Evolutionary conservation across 768 basidiomycete genomes (phyloP), one percentile per base, ranked within the genome.

Genomic region (Hydnum rufescens): DNA sequence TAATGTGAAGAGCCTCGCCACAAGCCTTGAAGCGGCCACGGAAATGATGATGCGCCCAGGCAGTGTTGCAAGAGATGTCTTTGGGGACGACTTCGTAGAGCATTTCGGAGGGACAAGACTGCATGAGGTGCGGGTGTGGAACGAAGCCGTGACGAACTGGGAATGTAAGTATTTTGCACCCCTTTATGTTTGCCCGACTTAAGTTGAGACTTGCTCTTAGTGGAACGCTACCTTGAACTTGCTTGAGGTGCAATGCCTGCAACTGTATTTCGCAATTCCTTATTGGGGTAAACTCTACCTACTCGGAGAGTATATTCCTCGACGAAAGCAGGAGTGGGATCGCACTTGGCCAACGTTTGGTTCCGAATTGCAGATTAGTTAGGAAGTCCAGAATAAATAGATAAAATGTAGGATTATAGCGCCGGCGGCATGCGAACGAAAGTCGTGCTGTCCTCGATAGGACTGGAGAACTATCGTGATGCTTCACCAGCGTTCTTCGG

Each of bases 51-150:
- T 83, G 77, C 68, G 66, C 29, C 66, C 73, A 3, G 75, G 70
- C 13, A 90, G 87, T 59, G 66, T 93, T 49, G 95, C 95, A 2
- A 73, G 95, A 30, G 82, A 64, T 5, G 70, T 87, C 39, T 77
- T 97, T 53, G 93, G 92, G 0, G 69, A 89, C 60, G 78, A 77
- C 23, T 95, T 96, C 60, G 86, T 97, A 1, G 86, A 97, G 16
- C 95, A 99, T 63, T 93, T 76, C 60, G 88, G 84, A 2, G 92
- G 89, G 4, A 97, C 95, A n/a, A 76, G 93, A 59, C 75, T 87
- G 63, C 83, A 96, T 62, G 90, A 93, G 63, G 78, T 92, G 53
- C 77, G 71, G 51, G 60, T 83, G 25, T 92, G 85, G 81, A 82
- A 88, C 58, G 75, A 79, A 59, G 86, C 88, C 2, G 88, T 93